Evolutionary conservation across 805 yeast genomes (phyloP), one percentile per base, ranked within the genome.

Genomic region (Ogataea dorogensis): DNA sequence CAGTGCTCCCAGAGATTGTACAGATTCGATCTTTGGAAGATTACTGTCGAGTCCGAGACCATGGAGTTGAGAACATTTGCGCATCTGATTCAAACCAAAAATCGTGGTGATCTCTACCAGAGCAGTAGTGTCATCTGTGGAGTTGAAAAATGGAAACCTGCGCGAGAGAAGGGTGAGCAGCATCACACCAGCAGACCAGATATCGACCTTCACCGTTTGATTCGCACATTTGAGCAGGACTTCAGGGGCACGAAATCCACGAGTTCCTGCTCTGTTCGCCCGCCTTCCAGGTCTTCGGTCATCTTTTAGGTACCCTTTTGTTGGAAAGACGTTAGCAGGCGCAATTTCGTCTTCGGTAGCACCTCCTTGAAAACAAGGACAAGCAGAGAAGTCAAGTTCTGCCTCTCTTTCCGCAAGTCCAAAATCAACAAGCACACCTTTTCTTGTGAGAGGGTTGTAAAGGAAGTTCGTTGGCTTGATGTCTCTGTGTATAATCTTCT

Each of bases 191-290:
- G 87, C 94, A 1, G 95, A 81, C 97, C 97, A 88, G 7, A 86
- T 75, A 59, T 88, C 97, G 28, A 88, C 77, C 56, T 81, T 83
- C 5, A 85, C 75, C 3, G 83, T 71, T 63, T 88, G 97, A 40
- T 84, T 79, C 1, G 84, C 75, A 60, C 97, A 88, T 56, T 86
- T 87, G 61, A 87, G 72, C 36, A 89, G 64, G 4, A 88, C 96
- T 56, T 88, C 97, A 0, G 96, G 96, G 0, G 97, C 96, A 49
- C 97, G 70, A 54, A 88, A 88, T 0, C 97, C 97, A 50, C 97
- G 71, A 1, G 97, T 88, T 7, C 97, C 97, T 12, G 98, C 98
- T 50, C 98, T 78, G 53, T 93, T 93, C 0, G 98, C 98, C 39
- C 98, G 73, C 51, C 95, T 73, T 2, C 93, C 86, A 0, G 94